Evolutionary conservation across 31 red algal genomes (phyloP).

Genomic region (Bonnemaisonia californica): DNA sequence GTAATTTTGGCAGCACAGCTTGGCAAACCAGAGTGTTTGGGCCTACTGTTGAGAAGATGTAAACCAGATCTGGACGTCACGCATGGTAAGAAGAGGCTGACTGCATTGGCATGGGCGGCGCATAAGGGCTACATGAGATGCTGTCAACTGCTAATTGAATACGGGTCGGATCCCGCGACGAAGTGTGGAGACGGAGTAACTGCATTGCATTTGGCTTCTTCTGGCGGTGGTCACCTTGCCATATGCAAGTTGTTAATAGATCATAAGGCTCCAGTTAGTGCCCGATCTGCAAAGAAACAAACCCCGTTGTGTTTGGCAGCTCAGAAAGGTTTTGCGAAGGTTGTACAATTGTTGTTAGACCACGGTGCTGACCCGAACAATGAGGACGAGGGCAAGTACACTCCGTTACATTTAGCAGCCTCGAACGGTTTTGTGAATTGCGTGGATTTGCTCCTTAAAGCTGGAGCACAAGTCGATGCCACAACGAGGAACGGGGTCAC

Average conservation of each 20-base stretch:
- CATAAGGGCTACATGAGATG: constrained; percentile 84
- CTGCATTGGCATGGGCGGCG: constrained; percentile 86
- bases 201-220: constrained; percentile 91
- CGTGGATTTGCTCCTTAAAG: constrained; percentile 53
- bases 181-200: constrained; percentile 86
- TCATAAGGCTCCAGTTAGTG: constrained; percentile 71
- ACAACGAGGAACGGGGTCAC: constrained; percentile 71
- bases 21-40: constrained; percentile 82
- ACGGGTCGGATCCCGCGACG: constrained; percentile 55
- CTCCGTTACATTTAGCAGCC: constrained; percentile 76
- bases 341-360: constrained; percentile 79
- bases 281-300: constrained; percentile 73
- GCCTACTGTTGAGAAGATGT: constrained; percentile 65
- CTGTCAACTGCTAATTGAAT: constrained; percentile 72
- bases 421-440: constrained; percentile 68
- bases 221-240: constrained; percentile 58
- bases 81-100: constrained; percentile 75
- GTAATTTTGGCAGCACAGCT: constrained; percentile 89
- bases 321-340: constrained; percentile 73
- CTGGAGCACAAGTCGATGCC: constrained; percentile 70
- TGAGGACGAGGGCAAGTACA: constrained; percentile 80
- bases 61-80: constrained; percentile 76
- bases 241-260: constrained; percentile 73
- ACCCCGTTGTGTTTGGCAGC: constrained; percentile 88
- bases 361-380: constrained; percentile 77